These are phyloP conservation scores for Fusarium buxicola DNA, from an alignment of 2,329 filamentous ascomycete genomes.

Conservation along the genomic window DNA sequence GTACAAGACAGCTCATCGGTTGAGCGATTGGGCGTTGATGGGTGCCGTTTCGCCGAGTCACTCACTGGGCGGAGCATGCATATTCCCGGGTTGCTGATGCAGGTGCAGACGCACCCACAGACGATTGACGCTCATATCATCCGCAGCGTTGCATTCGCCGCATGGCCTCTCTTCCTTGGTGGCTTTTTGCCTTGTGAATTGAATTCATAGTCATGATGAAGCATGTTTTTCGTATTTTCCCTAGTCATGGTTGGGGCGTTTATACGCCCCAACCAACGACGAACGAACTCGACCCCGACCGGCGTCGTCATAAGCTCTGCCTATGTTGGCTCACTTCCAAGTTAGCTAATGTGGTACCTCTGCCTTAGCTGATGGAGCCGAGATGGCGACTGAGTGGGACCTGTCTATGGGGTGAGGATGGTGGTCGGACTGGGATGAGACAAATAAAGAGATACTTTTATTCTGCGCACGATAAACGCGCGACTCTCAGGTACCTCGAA, in stretches of 20 bases:
- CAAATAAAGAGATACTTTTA: constrained; percentile 18
- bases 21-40: constrained; percentile 18
- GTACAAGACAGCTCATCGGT: constrained; percentile 36
- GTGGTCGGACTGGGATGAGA: constrained; percentile 25
- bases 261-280: constrained; percentile 2
- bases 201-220: not conserved
- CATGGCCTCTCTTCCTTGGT: constrained; percentile 20
- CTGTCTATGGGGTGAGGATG: constrained; percentile 30
- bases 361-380: constrained; percentile 32
- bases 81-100: constrained; percentile 20
- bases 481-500: constrained; percentile 30
- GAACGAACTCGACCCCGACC: constrained; percentile 9
- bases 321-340: constrained; percentile 22
- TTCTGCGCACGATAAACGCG: constrained; percentile 24
- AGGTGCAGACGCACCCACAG: constrained; percentile 26
- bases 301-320: constrained; percentile 19
- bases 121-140: constrained; percentile 24
- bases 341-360: constrained; percentile 25
- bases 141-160: constrained; percentile 27
- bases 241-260: not conserved
- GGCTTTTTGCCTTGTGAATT: constrained; percentile 1
- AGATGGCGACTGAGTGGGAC: constrained; percentile 32
- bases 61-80: constrained; percentile 21
- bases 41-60: constrained; percentile 16
- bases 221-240: constrained; percentile 9